A percentile compares a stretch with the other conserved stretches of the same genome.
Evolutionary conservation across 148 eudicot genomes (phyloP).

Genomic region (Silene latifolia): DNA sequence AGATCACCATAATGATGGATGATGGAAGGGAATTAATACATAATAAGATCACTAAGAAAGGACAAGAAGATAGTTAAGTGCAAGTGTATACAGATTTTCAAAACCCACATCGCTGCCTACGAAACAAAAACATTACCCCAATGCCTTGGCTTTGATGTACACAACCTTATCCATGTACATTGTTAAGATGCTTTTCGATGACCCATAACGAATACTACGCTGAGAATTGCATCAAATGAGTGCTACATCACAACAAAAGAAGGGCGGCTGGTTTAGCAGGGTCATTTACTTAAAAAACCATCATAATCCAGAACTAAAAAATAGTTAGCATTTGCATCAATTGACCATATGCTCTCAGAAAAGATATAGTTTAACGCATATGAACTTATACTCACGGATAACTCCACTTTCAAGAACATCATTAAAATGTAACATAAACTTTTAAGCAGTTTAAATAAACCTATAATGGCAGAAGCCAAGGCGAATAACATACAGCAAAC

Average conservation of each 20-base stretch:
- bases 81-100: not conserved
- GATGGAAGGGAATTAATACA: not conserved
- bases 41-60: not conserved
- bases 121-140: not conserved
- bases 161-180: not conserved
- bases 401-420: not conserved
- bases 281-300: not conserved
- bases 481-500: not conserved
- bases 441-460: not conserved
- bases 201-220: too few relatives aligned
- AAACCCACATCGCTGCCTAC: not conserved
- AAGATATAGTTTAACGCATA: not conserved
- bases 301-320: not conserved
- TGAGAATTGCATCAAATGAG: too few relatives aligned
- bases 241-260: not conserved
- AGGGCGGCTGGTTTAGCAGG: not conserved
- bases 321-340: not conserved
- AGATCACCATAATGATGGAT: not conserved
- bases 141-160: not conserved
- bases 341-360: not conserved
- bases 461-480: not conserved
- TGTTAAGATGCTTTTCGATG: not conserved
- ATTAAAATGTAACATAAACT: constrained; percentile 10
- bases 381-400: not conserved
- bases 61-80: not conserved